Conservation (phyloP, 2,329 filamentous ascomycete genomes). For the Clonostachys byssicola region DNA sequence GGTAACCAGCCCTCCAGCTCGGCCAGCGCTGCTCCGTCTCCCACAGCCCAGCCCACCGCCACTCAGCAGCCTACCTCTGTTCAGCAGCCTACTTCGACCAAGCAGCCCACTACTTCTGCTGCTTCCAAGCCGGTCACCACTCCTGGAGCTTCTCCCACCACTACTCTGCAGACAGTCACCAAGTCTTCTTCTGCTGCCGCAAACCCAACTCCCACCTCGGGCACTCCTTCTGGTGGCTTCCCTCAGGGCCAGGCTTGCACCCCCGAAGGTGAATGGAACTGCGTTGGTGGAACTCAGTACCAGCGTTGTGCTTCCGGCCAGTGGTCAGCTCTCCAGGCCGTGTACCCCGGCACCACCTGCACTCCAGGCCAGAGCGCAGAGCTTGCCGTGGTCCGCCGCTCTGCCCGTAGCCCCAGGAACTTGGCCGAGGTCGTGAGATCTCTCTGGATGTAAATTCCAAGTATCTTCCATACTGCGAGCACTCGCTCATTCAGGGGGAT, state of each 20-base stretch:
- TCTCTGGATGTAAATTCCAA: neutral
- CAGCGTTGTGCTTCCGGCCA: slow-evolving; percentile 58
- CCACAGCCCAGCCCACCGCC: neutral
- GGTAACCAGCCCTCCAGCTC: slow-evolving; percentile 9
- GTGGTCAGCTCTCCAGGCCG: slow-evolving; percentile 43
- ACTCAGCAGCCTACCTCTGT: slow-evolving; percentile 12
- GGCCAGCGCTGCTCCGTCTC: slow-evolving; percentile 9
- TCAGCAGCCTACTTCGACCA: neutral
- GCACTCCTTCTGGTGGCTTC: slow-evolving; percentile 16
- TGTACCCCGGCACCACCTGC: slow-evolving; percentile 53
- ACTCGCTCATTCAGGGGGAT: neutral
- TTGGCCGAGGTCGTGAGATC: neutral
- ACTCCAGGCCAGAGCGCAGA: slow-evolving; percentile 15
- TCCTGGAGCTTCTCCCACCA: slow-evolving; percentile 11
- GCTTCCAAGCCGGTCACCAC: slow-evolving; percentile 5
- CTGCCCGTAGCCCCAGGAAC: neutral
- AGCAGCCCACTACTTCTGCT: slow-evolving; percentile 3
- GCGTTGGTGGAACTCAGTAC: slow-evolving; percentile 49
- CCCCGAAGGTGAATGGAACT: slow-evolving; percentile 55
- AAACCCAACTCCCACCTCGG: neutral
- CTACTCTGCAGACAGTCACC: slow-evolving; percentile 5
- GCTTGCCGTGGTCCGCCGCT: slow-evolving; percentile 10
- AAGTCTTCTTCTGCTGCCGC: slow-evolving; percentile 3
- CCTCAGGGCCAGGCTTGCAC: slow-evolving; percentile 38
- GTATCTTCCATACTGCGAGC: neutral